These are phyloP conservation scores for Phytophthora uliginosa DNA, from an alignment of 352 stramenopile genomes.

Conservation along the genomic window DNA sequence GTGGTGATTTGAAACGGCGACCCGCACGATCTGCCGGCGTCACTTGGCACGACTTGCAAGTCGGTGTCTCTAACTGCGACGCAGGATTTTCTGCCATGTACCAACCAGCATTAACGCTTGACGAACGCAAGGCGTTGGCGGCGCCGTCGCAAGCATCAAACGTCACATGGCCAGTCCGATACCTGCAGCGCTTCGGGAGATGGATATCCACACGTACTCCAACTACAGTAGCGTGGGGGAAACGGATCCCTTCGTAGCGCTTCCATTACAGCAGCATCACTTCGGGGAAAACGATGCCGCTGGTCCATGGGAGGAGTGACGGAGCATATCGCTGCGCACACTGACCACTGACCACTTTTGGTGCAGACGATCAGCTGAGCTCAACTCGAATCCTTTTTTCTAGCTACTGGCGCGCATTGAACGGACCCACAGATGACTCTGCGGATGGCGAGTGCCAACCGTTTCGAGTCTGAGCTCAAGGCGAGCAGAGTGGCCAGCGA, in stretches of 20 bases:
- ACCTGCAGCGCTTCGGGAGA: neutral
- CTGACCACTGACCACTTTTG: constrained; percentile 7
- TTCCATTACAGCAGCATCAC: neutral
- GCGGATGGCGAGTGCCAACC: constrained; percentile 12
- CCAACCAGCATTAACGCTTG: constrained; percentile 14
- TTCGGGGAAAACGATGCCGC: constrained; percentile 1
- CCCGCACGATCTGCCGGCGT: constrained; percentile 2
- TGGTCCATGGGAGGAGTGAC: neutral
- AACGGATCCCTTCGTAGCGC: constrained; percentile 19
- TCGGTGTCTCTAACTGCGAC: neutral
- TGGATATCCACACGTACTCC: constrained; percentile 1
- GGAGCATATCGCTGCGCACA: constrained; percentile 5
- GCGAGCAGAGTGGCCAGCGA: constrained; percentile 31
- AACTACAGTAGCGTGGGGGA: neutral
- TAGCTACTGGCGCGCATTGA: neutral
- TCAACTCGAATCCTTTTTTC: neutral
- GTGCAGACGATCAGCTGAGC: constrained; percentile 11
- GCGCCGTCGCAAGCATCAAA: constrained; percentile 14
- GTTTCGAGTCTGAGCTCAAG: constrained; percentile 28
- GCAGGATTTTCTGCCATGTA: constrained; percentile 13
- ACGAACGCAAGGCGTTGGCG: constrained; percentile 20
- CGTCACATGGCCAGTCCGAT: constrained; percentile 5
- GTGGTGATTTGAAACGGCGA: constrained; percentile 30
- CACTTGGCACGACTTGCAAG: constrained; percentile 15
- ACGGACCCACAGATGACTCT: neutral